phyloP scores from a whole-genome alignment of 805 yeast genomes.

The Metschnikowia orientalis region DNA sequence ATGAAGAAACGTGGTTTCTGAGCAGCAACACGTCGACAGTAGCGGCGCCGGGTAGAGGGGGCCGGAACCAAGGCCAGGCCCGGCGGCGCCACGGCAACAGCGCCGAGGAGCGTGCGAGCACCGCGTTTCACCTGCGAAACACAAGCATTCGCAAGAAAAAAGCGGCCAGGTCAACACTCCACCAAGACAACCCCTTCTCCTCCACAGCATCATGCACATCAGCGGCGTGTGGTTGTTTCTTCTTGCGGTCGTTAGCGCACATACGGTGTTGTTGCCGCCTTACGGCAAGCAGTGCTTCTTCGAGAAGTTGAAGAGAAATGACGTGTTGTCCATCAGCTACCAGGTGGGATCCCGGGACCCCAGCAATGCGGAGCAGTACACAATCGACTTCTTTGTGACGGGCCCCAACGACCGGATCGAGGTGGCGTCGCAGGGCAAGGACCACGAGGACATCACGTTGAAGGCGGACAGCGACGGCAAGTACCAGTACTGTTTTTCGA shows the following conservation, averaged over 20 bases:
- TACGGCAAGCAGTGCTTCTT: conserved; percentile 84
- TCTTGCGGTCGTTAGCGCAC: conserved; percentile 45
- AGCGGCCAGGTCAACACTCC: too few relatives aligned
- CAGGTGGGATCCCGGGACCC: conserved; percentile 92
- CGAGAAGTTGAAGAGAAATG: conserved; percentile 77
- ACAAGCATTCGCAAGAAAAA: too few relatives aligned
- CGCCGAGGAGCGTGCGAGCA: too few relatives aligned
- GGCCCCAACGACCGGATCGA: conserved; percentile 46
- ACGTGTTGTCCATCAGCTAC: conserved; percentile 80
- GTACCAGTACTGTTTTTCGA: conserved; percentile 85
- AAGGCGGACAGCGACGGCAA: conserved; percentile 67
- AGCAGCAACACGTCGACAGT: too few relatives aligned
- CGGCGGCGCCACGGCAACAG: too few relatives aligned
- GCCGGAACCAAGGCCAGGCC: too few relatives aligned
- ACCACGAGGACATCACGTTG: conserved; percentile 77
- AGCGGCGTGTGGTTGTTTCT: conserved; percentile 14
- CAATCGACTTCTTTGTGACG: conserved; percentile 54
- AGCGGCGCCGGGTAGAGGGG: too few relatives aligned
- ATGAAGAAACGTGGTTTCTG: too few relatives aligned
- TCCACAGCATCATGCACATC: conserved; percentile 12
- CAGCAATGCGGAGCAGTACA: conserved; percentile 59
- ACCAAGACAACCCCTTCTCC: too few relatives aligned
- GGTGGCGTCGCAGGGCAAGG: conserved; percentile 47
- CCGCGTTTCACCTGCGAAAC: too few relatives aligned
- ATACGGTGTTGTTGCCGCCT: conserved; percentile 78